Percentiles rank a stretch among this genome's conserved stretches.
These are phyloP conservation scores for Cercospora canescens DNA, from an alignment of 2,329 filamentous ascomycete species.

Conservation along the genomic window DNA sequence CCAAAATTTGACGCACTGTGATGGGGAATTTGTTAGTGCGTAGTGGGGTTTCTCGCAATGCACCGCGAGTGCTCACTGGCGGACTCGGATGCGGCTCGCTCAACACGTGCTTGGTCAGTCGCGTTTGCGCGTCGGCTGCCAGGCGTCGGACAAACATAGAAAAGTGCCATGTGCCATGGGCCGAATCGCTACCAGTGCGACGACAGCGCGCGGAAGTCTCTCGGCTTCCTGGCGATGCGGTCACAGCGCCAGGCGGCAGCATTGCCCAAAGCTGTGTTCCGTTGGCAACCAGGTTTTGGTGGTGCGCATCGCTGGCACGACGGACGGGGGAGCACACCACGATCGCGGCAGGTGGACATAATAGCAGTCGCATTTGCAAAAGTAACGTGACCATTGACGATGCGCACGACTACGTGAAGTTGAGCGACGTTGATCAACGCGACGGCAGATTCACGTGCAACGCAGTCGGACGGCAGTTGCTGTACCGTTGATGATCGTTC, in stretches of 20 bases:
- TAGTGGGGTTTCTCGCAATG: not conserved
- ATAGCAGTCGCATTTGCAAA: not conserved
- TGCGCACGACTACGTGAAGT: conserved; percentile 3
- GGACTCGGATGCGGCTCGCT: conserved; percentile 7
- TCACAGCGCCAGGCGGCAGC: conserved; percentile 13
- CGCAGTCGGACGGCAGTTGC: not conserved
- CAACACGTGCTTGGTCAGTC: conserved; percentile 12
- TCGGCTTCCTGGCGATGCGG: conserved; percentile 15
- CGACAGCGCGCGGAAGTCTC: conserved; percentile 4
- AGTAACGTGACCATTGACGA: not conserved
- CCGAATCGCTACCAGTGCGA: conserved; percentile 3
- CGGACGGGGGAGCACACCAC: conserved; percentile 9
- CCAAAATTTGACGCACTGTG: not conserved
- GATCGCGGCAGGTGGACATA: conserved; percentile 4
- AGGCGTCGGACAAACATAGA: conserved; percentile 12
- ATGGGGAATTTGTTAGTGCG: not conserved
- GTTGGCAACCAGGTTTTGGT: conserved; percentile 11
- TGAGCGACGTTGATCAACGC: not conserved
- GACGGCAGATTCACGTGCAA: not conserved
- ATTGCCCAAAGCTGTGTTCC: conserved; percentile 6
- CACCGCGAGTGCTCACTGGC: not conserved
- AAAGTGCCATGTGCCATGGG: conserved; percentile 18
- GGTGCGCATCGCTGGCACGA: not conserved
- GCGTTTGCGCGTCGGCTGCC: not conserved
- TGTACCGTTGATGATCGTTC: conserved; percentile 1